Base-by-base conservation (phyloP, 1,284 basidiomycete species). In the Apiotrichum gracile region DNA sequence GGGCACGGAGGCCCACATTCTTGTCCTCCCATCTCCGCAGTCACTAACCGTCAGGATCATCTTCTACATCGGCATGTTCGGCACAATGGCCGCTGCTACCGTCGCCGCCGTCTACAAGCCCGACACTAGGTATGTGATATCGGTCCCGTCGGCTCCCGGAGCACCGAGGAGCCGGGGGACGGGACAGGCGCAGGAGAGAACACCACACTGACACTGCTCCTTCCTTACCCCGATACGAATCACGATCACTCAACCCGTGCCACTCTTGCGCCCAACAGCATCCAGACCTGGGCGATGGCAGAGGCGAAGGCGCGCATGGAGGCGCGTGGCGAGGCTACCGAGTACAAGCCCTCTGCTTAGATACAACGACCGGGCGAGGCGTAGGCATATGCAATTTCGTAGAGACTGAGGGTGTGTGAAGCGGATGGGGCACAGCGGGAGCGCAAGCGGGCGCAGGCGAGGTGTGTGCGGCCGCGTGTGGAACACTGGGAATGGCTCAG, bases 21-120 rank as follows among this genome's bases (percentile, higher is more conserved):
- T n/a, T n/a, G n/a, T n/a, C n/a, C n/a, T n/a, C n/a, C n/a, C n/a
- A n/a, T n/a, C 5, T 3, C 24, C 5, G 24, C 24, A 12, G 25
- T 5, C 7, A 4, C 25, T 22, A 21, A 50, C 35, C 7, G 6
- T 13, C 58, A 74, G 73, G 59, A 65, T 81, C 63, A 79, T 88
- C 48, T 93, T 88, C 86, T 89, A 90, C 72, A 74, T 84, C 65
- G 91, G 91, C 27, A 90, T 97, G 85, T 91, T 88, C 68, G 93
- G 92, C 41, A 81, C 85, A 14, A 87, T 97, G 82, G 83, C 79
- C 7, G 78, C 91, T 55, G 88, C 85, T 29, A 77, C 80, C 9
- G 82, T 94, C 42, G 76, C 90, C 66, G 76, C 91, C 43, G 88
- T 90, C 76, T 97, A 93, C 81, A 96, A 96, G 79, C 93, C 94